Evolutionary conservation across 2,329 filamentous ascomycete genomes (phyloP).

Genomic region (Aspergillus niger): DNA sequence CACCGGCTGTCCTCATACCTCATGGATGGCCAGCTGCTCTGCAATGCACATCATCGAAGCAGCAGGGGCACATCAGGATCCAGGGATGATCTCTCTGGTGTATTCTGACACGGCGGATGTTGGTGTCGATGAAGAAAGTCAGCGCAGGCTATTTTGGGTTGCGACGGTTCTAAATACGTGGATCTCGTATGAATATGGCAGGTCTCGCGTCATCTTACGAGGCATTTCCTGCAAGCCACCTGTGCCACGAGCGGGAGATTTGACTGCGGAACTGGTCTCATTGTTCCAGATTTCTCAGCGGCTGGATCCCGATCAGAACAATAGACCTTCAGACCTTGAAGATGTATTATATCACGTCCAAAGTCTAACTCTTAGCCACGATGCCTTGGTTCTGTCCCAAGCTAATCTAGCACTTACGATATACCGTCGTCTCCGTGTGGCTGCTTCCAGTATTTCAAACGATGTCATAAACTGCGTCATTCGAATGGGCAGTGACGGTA

Average conservation of each 20-base stretch:
- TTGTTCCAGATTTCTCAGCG: slow-evolving; percentile 18
- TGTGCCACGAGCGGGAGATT: slow-evolving; percentile 3
- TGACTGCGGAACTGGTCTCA: slow-evolving; percentile 14
- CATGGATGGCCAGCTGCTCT: slow-evolving; percentile 57
- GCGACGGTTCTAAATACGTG: slow-evolving; percentile 22
- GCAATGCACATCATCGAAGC: slow-evolving; percentile 62
- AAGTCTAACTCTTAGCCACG: slow-evolving; percentile 1
- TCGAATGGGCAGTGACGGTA: slow-evolving; percentile 12
- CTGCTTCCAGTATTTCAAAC: slow-evolving; percentile 11
- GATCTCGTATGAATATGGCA: slow-evolving; percentile 24
- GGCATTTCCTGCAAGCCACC: slow-evolving; percentile 14
- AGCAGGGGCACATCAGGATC: slow-evolving; percentile 32
- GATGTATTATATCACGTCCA: slow-evolving; percentile 6
- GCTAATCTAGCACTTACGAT: slow-evolving; percentile 18
- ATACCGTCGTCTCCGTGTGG: slow-evolving; percentile 19
- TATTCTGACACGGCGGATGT: slow-evolving; percentile 15
- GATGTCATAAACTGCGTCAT: slow-evolving; percentile 11
- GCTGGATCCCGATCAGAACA: slow-evolving; percentile 15
- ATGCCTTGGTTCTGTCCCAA: slow-evolving; percentile 18
- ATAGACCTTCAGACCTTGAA: slow-evolving; percentile 12
- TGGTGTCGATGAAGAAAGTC: slow-evolving; percentile 7
- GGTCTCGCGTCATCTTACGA: slow-evolving; percentile 16
- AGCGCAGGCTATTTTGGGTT: slow-evolving; percentile 18
- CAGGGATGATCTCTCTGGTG: slow-evolving; percentile 11
- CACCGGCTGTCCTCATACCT: slow-evolving; percentile 54